Conservation (phyloP, 2,329 filamentous ascomycete genomes). For the Berkeleyomyces rouxiae region DNA sequence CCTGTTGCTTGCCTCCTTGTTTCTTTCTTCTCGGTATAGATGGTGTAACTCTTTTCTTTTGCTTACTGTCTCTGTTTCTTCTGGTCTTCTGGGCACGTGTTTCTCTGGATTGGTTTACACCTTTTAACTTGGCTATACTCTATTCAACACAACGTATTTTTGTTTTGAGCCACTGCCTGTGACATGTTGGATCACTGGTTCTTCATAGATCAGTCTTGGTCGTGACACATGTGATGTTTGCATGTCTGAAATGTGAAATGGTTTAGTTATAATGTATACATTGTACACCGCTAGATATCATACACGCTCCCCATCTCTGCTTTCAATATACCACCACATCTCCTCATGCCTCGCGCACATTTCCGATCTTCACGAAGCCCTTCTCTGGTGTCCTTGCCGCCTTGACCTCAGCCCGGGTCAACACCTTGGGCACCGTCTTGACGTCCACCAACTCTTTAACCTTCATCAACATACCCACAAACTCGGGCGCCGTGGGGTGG, state of each 20-base stretch:
- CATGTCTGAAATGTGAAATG: background rate
- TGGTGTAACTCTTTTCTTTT: background rate
- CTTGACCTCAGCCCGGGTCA: conserved; percentile 54
- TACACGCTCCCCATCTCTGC: conserved; percentile 16
- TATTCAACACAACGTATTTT: background rate
- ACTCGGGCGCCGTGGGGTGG: conserved; percentile 63
- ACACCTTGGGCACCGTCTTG: conserved; percentile 50
- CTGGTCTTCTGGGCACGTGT: background rate
- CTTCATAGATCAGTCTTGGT: background rate
- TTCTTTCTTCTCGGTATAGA: background rate
- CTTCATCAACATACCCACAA: conserved; percentile 81
- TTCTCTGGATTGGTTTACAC: background rate
- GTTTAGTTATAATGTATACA: background rate
- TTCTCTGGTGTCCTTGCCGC: conserved; percentile 55
- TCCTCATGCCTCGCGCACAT: conserved; percentile 16
- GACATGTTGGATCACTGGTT: background rate
- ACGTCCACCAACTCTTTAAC: conserved; percentile 86
- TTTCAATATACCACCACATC: conserved; percentile 15
- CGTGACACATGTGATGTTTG: background rate
- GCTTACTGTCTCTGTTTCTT: background rate
- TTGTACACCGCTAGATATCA: conserved; percentile 16
- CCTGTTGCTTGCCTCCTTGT: background rate
- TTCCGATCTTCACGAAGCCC: conserved; percentile 65
- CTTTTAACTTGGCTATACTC: too few relatives aligned
- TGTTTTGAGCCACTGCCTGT: background rate